Evolutionary conservation across 305 asterid genomes (phyloP).

Genomic region (Striga hermonthica): DNA sequence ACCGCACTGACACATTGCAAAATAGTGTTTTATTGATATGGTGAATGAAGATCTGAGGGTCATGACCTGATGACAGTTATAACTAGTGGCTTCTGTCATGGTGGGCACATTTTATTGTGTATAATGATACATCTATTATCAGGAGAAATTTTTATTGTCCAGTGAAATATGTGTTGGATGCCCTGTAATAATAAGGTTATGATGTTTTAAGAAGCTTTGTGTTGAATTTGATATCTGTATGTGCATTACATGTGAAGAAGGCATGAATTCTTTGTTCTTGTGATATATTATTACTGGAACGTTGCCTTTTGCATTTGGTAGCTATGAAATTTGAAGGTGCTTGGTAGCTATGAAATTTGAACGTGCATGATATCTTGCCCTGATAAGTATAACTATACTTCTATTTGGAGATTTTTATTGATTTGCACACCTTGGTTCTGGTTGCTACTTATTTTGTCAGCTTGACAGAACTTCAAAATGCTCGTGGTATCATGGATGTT

Average conservation of each 20-base stretch:
- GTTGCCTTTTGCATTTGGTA: slow-evolving; percentile 19
- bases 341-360: slow-evolving; percentile 17
- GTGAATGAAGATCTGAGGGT: slow-evolving; percentile 21
- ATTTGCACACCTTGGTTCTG: slow-evolving; percentile 25
- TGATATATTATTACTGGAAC: slow-evolving; percentile 11
- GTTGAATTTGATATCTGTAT: slow-evolving; percentile 18
- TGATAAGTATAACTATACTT: slow-evolving; percentile 22
- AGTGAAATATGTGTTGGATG: slow-evolving; percentile 14
- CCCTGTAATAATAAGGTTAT: slow-evolving; percentile 10
- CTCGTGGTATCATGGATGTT: slow-evolving; percentile 97
- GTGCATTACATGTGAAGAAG: slow-evolving; percentile 4
- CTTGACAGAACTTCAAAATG: slow-evolving; percentile 92
- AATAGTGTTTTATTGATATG: slow-evolving; percentile 15
- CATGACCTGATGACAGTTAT: slow-evolving; percentile 22
- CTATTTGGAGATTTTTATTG: slow-evolving; percentile 24
- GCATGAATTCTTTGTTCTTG: slow-evolving; percentile 19
- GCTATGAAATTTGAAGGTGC: slow-evolving; percentile 25
- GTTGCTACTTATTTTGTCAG: slow-evolving; percentile 43
- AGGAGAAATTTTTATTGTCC: slow-evolving; percentile 4
- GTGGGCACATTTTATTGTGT: not conserved
- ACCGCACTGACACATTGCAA: slow-evolving; percentile 7
- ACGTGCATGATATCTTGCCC: slow-evolving; percentile 26
- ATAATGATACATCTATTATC: slow-evolving; percentile 14
- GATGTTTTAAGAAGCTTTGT: slow-evolving; percentile 18
- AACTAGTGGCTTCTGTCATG: slow-evolving; percentile 2